These are phyloP conservation scores for Schizonepeta tenuifolia DNA, from an alignment of 257 asterid species.

Conservation along the genomic window DNA sequence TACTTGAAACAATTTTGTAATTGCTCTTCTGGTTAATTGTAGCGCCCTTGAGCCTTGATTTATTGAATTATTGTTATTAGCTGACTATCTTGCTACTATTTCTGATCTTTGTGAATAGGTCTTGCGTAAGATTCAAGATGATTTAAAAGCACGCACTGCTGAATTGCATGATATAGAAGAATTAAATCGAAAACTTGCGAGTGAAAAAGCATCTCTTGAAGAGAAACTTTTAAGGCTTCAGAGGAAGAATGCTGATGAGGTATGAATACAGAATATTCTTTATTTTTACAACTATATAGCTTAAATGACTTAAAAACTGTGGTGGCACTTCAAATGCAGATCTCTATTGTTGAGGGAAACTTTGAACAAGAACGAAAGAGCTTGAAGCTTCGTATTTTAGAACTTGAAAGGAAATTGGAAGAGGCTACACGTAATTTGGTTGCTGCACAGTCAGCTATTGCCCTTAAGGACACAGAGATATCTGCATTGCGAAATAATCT, in stretches of 20 bases:
- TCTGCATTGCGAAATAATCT: slow-evolving; percentile 70
- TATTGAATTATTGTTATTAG: not conserved
- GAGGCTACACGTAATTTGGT: slow-evolving; percentile 56
- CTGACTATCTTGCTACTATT: not conserved
- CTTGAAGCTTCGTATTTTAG: slow-evolving; percentile 57
- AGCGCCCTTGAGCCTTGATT: slow-evolving; percentile 16
- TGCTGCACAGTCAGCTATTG: slow-evolving; percentile 58
- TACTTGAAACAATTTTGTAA: not conserved
- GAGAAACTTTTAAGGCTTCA: slow-evolving; percentile 70
- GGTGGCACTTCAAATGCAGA: slow-evolving; percentile 48
- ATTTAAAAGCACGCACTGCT: slow-evolving; percentile 64
- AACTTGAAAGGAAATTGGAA: slow-evolving; percentile 81
- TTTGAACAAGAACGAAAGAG: slow-evolving; percentile 73
- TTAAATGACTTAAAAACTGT: slow-evolving; percentile 20
- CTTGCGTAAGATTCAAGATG: slow-evolving; percentile 77
- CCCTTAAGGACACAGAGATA: slow-evolving; percentile 66
- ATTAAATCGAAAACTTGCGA: slow-evolving; percentile 65
- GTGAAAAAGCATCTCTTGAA: slow-evolving; percentile 70
- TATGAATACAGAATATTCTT: slow-evolving; percentile 23
- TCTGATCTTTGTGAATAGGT: slow-evolving; percentile 48
- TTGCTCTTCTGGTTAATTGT: not conserved
- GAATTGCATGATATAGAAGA: slow-evolving; percentile 80
- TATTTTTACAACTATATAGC: slow-evolving; percentile 13
- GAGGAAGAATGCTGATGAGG: slow-evolving; percentile 70
- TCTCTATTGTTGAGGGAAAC: slow-evolving; percentile 52